Percentiles rank a stretch among this genome's conserved stretches.
phyloP scores from a whole-genome alignment of 768 basidiomycete species.

The Dioszegia crocea region DNA sequence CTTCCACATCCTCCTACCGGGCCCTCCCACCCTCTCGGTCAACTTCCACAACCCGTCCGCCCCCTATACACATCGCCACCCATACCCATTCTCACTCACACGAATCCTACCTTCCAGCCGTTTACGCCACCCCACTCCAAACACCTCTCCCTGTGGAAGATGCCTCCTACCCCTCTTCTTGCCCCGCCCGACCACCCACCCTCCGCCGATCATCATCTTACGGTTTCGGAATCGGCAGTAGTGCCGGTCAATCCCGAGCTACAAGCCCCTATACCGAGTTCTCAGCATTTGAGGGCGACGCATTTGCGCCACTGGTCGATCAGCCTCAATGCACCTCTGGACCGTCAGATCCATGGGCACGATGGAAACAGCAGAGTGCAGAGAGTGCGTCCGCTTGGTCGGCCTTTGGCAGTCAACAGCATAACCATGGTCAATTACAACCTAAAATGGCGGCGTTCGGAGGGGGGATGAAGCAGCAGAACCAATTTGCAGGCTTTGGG shows the following conservation, averaged over 20 bases:
- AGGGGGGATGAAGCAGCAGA: not conserved
- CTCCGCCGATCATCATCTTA: slow-evolving; percentile 6
- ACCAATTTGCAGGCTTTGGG: slow-evolving; percentile 1
- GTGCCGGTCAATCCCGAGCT: not conserved
- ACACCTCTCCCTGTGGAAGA: not conserved
- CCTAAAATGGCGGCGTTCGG: not conserved
- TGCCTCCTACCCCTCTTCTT: not conserved
- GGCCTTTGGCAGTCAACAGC: not conserved
- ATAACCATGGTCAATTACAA: not conserved
- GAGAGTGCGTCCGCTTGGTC: not conserved
- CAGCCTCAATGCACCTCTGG: not conserved
- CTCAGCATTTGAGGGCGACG: slow-evolving; percentile 7
- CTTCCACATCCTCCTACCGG: not conserved
- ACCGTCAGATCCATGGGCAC: slow-evolving; percentile 5
- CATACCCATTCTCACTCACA: slow-evolving; percentile 5
- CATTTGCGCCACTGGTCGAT: slow-evolving; percentile 1
- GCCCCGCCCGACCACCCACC: not conserved
- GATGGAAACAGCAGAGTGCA: slow-evolving; percentile 5
- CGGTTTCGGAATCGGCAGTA: not conserved
- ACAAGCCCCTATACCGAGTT: slow-evolving; percentile 5
- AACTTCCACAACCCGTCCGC: not conserved
- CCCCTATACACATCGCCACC: not conserved
- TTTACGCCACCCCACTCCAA: slow-evolving; percentile 1
- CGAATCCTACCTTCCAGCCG: slow-evolving; percentile 2
- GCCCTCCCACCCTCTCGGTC: not conserved